These are phyloP conservation scores for Sclerospora graminicola DNA, from an alignment of 352 stramenopile genomes.

Conservation along the genomic window DNA sequence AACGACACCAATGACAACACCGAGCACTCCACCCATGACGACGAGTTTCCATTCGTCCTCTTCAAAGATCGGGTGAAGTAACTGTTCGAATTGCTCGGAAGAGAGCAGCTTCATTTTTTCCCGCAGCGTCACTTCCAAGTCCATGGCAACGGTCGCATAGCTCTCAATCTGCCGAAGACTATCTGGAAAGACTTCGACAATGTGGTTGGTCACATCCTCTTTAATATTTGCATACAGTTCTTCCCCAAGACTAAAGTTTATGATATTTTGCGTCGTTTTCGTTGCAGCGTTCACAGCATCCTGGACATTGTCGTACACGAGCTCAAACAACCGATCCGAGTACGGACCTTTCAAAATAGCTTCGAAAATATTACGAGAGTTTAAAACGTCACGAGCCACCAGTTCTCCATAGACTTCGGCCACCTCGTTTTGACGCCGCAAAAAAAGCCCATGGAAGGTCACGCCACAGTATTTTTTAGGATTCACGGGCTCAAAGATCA, in stretches of 20 bases:
- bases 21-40: slow-evolving; percentile 91
- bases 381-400: slow-evolving; percentile 78
- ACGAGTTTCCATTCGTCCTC: slow-evolving; percentile 98
- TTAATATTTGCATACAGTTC: slow-evolving; percentile 83
- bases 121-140: slow-evolving; percentile 86
- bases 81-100: slow-evolving; percentile 89
- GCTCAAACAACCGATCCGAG: slow-evolving; percentile 76
- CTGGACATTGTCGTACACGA: slow-evolving; percentile 85
- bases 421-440: slow-evolving; percentile 88
- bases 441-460: slow-evolving; percentile 92
- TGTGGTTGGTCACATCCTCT: slow-evolving; percentile 82
- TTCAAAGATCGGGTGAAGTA: slow-evolving; percentile 97
- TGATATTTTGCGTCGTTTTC: slow-evolving; percentile 68
- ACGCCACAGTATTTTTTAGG: slow-evolving; percentile 81
- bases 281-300: slow-evolving; percentile 74
- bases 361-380: slow-evolving; percentile 83
- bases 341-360: slow-evolving; percentile 83
- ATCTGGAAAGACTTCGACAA: slow-evolving; percentile 81
- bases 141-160: slow-evolving; percentile 89
- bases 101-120: slow-evolving; percentile 88
- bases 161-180: slow-evolving; percentile 86
- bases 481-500: slow-evolving; percentile 89
- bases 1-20: slow-evolving; percentile 85
- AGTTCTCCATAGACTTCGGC: slow-evolving; percentile 83
- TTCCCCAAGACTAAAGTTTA: slow-evolving; percentile 75